Conservation (phyloP, 106 monocot genomes). For the Dendrobium huoshanense region DNA sequence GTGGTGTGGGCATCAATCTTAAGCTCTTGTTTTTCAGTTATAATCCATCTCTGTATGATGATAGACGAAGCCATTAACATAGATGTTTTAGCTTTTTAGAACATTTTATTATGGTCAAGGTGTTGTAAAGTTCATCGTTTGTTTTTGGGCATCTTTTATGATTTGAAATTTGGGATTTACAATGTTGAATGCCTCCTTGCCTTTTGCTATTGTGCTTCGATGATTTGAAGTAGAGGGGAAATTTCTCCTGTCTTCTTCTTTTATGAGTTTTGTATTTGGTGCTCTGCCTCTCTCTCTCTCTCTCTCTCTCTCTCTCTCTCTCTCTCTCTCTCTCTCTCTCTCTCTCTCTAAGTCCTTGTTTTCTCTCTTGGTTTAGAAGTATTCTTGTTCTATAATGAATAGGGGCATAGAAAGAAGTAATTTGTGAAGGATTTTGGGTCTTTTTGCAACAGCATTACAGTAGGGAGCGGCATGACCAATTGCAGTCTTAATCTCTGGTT, state of each 20-base stretch:
- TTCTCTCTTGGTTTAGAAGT: too few species aligned
- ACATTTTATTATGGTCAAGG: not conserved
- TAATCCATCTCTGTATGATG: not conserved
- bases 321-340: not conserved
- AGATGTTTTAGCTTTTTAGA: not conserved
- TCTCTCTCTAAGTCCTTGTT: too few species aligned
- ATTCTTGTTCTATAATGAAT: not conserved
- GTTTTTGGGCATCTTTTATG: not conserved
- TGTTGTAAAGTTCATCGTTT: not conserved
- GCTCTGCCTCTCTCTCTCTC: not conserved
- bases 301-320: too few species aligned
- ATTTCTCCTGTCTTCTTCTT: not conserved
- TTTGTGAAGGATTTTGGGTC: not conserved
- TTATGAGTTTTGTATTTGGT: not conserved
- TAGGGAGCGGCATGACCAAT: too few species aligned
- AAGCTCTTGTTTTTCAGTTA: not conserved
- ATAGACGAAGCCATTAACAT: not conserved
- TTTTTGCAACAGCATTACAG: too few species aligned
- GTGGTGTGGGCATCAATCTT: not conserved
- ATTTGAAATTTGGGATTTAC: not conserved
- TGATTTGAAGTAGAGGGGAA: not conserved
- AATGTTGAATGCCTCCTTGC: not conserved
- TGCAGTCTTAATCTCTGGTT: too few species aligned
- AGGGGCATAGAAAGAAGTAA: not conserved
- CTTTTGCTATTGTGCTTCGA: not conserved